phyloP scores from a whole-genome alignment of 306 rosid species.

The Glycine tomentella region DNA sequence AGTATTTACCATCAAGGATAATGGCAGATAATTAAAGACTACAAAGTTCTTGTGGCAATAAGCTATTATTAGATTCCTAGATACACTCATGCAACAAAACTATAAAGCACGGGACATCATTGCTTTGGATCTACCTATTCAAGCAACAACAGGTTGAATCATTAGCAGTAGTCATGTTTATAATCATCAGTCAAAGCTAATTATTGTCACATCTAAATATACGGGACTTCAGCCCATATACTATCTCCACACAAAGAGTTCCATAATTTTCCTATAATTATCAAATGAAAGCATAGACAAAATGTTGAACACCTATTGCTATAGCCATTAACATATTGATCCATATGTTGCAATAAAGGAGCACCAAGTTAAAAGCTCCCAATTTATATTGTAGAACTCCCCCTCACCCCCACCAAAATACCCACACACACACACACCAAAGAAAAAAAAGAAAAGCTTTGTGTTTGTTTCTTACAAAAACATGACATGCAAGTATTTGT shows the following conservation, averaged over 20 bases:
- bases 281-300: background rate
- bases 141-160: constrained; percentile 39
- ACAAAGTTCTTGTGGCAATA: no score
- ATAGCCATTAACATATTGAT: background rate
- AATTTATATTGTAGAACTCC: no score
- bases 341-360: no score
- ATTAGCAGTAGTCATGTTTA: background rate
- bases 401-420: no score
- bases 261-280: background rate
- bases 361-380: no score
- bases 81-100: constrained; percentile 19
- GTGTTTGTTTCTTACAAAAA: constrained; percentile 15
- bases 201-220: constrained; percentile 29
- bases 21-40: background rate
- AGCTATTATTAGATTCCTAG: background rate
- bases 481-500: constrained; percentile 4
- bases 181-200: constrained; percentile 29
- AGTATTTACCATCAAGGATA: no score
- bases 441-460: constrained; percentile 19
- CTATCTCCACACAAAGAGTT: constrained; percentile 3
- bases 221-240: constrained; percentile 21
- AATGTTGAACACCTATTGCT: background rate
- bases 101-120: background rate
- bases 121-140: constrained; percentile 26
- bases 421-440: no score